Evolutionary conservation across 208 protist genomes (phyloP), one percentile per base, ranked within the genome.

Genomic region (Leishmania guyanensis): DNA sequence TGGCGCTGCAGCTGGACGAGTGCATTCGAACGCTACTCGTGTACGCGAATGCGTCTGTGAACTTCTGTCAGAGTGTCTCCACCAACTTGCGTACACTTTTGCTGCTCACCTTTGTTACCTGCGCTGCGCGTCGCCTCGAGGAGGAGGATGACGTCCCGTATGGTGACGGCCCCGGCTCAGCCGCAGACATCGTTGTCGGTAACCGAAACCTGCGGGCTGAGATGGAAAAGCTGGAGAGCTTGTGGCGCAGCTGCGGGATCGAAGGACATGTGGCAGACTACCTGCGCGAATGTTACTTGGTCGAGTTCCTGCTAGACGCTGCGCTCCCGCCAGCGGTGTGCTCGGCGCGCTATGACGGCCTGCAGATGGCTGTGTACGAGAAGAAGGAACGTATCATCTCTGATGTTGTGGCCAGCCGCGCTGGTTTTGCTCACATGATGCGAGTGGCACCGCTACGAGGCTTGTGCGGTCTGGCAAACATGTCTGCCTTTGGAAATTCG

Each of bases 221-320:
- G 83, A 75, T 96, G 70, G 79, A 81, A 62, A 83, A 84, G 64
- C 83, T 97, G n/a, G 77, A 83, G 36, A 48, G 83, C 14, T 69
- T 93, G 26, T 89, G 86, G 87, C 79, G 78, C 5, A 68, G 69
- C 43, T 93, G 89, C 66, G 90, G 90, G 5, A 84, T 95, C 48
- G 84, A 83, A 39, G 89, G 85, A 17, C 86, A 84, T 36, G 72
- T 93, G 9, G 78, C 72, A 14, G 89, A 90, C 39, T 62, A 82
- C 8, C 81, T 95, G 84, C 86, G 86, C 53, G 89, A 94, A 71
- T 94, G 91, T 77, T 98, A 96, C 76, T 82, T 95, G 70, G 79
- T 90, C 17, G 93, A 98, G 80, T 97, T 95, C 60, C 83, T 98
- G 22, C 85, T 98, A n/a, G 95, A 98, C 81, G 91, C 84, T n/a